Evolutionary conservation across 805 yeast species (phyloP).

Genomic region (Debaryomyces castellii): DNA sequence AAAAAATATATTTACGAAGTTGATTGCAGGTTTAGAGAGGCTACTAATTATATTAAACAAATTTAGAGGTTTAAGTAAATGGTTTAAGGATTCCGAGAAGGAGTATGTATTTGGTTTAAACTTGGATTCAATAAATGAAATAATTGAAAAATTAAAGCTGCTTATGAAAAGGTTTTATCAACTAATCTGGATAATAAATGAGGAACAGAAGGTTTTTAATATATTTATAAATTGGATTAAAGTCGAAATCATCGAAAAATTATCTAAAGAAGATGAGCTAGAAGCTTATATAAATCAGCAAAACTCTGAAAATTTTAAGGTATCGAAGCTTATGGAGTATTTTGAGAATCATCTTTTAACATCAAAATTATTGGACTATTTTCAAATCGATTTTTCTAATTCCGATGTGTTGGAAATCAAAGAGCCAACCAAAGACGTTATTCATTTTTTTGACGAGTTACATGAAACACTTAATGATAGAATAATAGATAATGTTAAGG

Average conservation of each 20-base stretch:
- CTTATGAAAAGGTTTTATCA: constrained; percentile 34
- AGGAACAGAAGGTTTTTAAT: constrained; percentile 46
- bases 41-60: constrained; percentile 46
- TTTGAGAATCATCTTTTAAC: constrained; percentile 20
- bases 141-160: constrained; percentile 13
- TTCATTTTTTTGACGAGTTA: constrained; percentile 4
- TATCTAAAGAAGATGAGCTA: constrained; percentile 38
- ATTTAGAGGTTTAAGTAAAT: constrained; percentile 38
- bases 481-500: constrained; percentile 26
- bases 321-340: constrained; percentile 22
- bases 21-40: constrained; percentile 59
- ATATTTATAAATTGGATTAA: constrained; percentile 47
- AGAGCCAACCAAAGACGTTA: constrained; percentile 6
- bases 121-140: constrained; percentile 2
- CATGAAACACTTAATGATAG: constrained; percentile 7
- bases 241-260: constrained; percentile 32
- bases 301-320: constrained; percentile 10
- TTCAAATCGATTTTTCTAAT: constrained; percentile 13
- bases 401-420: constrained; percentile 11
- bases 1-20: constrained; percentile 45
- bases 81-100: constrained; percentile 26
- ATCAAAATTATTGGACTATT: constrained; percentile 18
- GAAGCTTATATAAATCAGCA: constrained; percentile 11
- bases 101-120: constrained; percentile 9
- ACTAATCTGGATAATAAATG: constrained; percentile 43